phyloP scores from a whole-genome alignment of 2,329 filamentous ascomycete genomes.

The Fusarium sp. region DNA sequence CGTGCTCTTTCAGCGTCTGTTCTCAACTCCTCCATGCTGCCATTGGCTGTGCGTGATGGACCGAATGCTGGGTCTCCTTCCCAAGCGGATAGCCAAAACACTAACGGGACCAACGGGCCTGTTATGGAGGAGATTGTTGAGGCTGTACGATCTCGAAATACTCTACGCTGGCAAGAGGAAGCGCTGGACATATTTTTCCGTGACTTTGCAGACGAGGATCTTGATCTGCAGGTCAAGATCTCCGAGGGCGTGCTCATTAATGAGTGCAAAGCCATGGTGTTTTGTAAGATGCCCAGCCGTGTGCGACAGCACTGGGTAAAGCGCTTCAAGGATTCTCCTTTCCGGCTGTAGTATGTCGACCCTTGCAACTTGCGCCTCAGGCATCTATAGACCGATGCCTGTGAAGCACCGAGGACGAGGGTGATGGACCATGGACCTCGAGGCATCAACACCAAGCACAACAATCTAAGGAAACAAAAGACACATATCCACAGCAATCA shows the following conservation, averaged over 20 bases:
- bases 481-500: background rate
- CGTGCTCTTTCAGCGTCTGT: slow-evolving; percentile 36
- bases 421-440: background rate
- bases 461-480: slow-evolving; percentile 5
- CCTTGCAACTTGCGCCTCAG: background rate
- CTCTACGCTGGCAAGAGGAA: slow-evolving; percentile 63
- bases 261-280: slow-evolving; percentile 68
- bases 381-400: background rate
- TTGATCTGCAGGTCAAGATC: slow-evolving; percentile 67
- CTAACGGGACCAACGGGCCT: slow-evolving; percentile 27
- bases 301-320: slow-evolving; percentile 66
- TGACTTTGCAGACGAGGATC: slow-evolving; percentile 65
- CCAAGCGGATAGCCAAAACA: slow-evolving; percentile 30
- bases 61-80: slow-evolving; percentile 30
- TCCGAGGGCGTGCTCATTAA: slow-evolving; percentile 67
- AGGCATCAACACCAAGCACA: slow-evolving; percentile 1
- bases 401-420: background rate
- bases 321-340: slow-evolving; percentile 54
- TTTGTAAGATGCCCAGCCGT: slow-evolving; percentile 66
- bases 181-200: slow-evolving; percentile 68
- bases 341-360: slow-evolving; percentile 7
- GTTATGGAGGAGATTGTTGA: slow-evolving; percentile 54
- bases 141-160: slow-evolving; percentile 50
- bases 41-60: slow-evolving; percentile 29
- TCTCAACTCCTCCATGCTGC: slow-evolving; percentile 44